These are phyloP conservation scores for Pisolithus marmoratus DNA, from an alignment of 768 basidiomycete species.

Conservation along the genomic window DNA sequence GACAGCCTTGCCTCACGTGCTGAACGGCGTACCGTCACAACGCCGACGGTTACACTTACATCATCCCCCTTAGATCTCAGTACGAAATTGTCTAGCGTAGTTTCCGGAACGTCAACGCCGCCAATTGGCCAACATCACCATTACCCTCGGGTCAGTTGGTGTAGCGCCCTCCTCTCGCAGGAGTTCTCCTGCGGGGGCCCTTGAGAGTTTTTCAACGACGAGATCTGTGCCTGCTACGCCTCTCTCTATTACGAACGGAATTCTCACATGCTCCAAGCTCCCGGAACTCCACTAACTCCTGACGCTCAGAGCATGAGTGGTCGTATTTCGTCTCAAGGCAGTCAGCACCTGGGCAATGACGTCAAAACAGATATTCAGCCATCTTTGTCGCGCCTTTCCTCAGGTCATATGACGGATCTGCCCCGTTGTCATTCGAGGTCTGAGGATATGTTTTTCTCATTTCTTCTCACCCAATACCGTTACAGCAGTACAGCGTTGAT, in stretches of 20 bases:
- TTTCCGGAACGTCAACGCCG: conserved; percentile 60
- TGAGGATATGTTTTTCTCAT: conserved; percentile 13
- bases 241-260: conserved; percentile 45
- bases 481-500: conserved; percentile 54
- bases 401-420: conserved; percentile 47
- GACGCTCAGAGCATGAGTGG: conserved; percentile 57
- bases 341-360: conserved; percentile 44
- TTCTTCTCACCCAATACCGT: conserved; percentile 7
- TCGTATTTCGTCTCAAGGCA: conserved; percentile 48
- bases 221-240: conserved; percentile 86
- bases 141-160: conserved; percentile 25
- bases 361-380: conserved; percentile 58
- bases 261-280: conserved; percentile 54
- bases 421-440: conserved; percentile 54
- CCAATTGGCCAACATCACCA: conserved; percentile 56
- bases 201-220: conserved; percentile 58
- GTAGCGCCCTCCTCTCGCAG: conserved; percentile 56
- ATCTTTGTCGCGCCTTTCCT: conserved; percentile 63
- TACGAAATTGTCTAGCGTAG: conserved; percentile 38
- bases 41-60: conserved; percentile 63
- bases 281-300: conserved; percentile 55
- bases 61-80: conserved; percentile 46
- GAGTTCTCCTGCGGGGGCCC: conserved; percentile 62
- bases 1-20: conserved; percentile 50
- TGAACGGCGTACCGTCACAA: conserved; percentile 71